Percentiles rank a stretch among this genome's conserved stretches.
Conservation (phyloP, 495 filamentous ascomycete genomes). For the Penicillium psychrofluorescens region DNA sequence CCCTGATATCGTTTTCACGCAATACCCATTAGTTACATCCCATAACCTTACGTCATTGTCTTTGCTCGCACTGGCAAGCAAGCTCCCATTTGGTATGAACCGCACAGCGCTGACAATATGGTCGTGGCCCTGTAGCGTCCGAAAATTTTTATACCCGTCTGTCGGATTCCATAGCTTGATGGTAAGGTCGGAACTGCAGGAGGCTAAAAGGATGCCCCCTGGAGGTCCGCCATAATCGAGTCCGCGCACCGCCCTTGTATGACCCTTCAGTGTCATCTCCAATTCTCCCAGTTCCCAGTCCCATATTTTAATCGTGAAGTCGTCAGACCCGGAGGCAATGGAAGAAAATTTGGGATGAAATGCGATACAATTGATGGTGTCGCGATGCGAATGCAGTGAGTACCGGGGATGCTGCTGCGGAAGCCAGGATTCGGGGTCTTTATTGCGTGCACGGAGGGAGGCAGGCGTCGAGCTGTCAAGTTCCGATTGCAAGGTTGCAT, state of each 20-base stretch:
- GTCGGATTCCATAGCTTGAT: slow-evolving; percentile 94
- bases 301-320: slow-evolving; percentile 92
- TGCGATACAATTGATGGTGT: slow-evolving; percentile 74
- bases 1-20: slow-evolving; percentile 5
- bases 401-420: slow-evolving; percentile 65
- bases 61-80: slow-evolving; percentile 67
- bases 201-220: slow-evolving; percentile 75
- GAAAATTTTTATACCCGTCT: slow-evolving; percentile 88
- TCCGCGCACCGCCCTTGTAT: slow-evolving; percentile 81
- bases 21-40: slow-evolving; percentile 32
- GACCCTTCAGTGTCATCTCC: slow-evolving; percentile 82
- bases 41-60: slow-evolving; percentile 41
- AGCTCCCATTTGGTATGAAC: slow-evolving; percentile 81
- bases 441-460: slow-evolving; percentile 62
- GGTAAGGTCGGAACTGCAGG: slow-evolving; percentile 78
- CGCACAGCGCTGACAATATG: slow-evolving; percentile 83
- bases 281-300: slow-evolving; percentile 93
- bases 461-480: slow-evolving; percentile 80
- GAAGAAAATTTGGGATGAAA: slow-evolving; percentile 91
- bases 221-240: slow-evolving; percentile 83
- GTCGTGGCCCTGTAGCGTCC: slow-evolving; percentile 85
- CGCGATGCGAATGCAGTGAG: slow-evolving; percentile 73
- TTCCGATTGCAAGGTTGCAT: slow-evolving; percentile 63
- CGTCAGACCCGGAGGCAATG: slow-evolving; percentile 84
- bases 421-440: slow-evolving; percentile 79